Percentiles rank a stretch among this genome's conserved stretches.
phyloP scores from a whole-genome alignment of 2,329 filamentous ascomycete genomes.

The Pyricularia sp. region DNA sequence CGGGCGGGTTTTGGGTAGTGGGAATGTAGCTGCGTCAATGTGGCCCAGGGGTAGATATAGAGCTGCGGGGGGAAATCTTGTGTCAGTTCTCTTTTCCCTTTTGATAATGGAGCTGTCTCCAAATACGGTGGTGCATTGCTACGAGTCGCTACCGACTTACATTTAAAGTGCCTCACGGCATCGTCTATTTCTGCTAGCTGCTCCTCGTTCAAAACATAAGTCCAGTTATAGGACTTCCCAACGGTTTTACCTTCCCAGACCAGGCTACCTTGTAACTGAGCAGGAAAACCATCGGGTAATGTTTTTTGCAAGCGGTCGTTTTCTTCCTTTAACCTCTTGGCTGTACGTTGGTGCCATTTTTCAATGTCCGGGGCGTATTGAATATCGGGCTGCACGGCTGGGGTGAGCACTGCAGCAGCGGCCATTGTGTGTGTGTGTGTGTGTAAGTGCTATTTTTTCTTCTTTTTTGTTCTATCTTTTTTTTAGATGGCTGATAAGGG shows the following conservation, averaged over 20 bases:
- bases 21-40: slow-evolving; percentile 42
- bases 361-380: slow-evolving; percentile 42
- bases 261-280: slow-evolving; percentile 34
- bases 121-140: neutral
- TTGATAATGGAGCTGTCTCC: too few species aligned
- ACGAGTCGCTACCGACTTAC: slow-evolving; percentile 15
- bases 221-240: slow-evolving; percentile 40
- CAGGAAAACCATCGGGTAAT: slow-evolving; percentile 41
- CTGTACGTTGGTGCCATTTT: slow-evolving; percentile 42
- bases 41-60: slow-evolving; percentile 27
- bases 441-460: too few species aligned
- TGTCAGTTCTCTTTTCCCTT: too few species aligned
- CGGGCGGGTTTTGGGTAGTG: slow-evolving; percentile 39
- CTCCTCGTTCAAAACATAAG: slow-evolving; percentile 33
- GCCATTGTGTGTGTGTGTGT: slow-evolving; percentile 3
- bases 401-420: slow-evolving; percentile 8
- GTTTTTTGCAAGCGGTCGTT: slow-evolving; percentile 20
- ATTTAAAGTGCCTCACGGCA: slow-evolving; percentile 31
- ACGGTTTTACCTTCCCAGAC: slow-evolving; percentile 48
- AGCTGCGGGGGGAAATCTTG: slow-evolving; percentile 13
- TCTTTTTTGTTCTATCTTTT: neutral
- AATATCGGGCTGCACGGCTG: slow-evolving; percentile 47
- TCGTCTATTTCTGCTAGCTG: slow-evolving; percentile 40
- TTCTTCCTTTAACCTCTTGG: slow-evolving; percentile 31
- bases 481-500: neutral